A percentile compares a stretch with the other conserved stretches of the same genome.
Evolutionary conservation across 768 basidiomycete species (phyloP).

Genomic region (Termitomyces sp.): DNA sequence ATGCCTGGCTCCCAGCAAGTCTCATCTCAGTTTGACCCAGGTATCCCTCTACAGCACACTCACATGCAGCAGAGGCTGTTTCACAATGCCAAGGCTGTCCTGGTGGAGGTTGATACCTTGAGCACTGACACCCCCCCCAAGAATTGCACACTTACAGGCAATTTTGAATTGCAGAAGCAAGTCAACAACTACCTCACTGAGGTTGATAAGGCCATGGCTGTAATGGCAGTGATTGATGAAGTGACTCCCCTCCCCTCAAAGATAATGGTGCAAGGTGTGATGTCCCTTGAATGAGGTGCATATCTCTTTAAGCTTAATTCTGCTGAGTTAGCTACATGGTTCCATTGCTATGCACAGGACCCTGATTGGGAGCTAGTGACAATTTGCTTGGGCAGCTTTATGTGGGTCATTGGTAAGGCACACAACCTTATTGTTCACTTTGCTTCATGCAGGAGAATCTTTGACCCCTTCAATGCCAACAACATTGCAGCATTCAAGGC

Average conservation of each 20-base stretch:
- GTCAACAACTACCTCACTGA: neutral
- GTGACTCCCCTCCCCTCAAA: neutral
- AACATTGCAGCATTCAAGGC: no score
- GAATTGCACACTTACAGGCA: neutral
- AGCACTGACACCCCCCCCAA: neutral
- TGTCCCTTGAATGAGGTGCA: neutral
- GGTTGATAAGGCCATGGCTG: neutral
- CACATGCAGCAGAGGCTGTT: constrained; percentile 2
- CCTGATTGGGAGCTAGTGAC: no score
- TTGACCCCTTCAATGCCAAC: no score
- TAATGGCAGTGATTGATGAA: neutral
- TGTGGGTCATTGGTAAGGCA: no score
- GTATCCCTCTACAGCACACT: neutral
- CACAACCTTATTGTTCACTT: no score
- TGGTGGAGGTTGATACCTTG: neutral
- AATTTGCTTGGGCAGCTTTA: no score
- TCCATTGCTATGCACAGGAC: no score
- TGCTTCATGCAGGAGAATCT: no score
- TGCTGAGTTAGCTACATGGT: neutral
- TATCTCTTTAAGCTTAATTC: neutral
- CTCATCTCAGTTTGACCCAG: neutral
- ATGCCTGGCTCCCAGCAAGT: neutral
- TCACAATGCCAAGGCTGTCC: neutral
- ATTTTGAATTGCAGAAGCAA: neutral
- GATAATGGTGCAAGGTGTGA: neutral